A percentile compares a stretch with the other conserved stretches of the same genome.
phyloP scores from a whole-genome alignment of 805 yeast genomes.

The Myxozyma udenii region DNA sequence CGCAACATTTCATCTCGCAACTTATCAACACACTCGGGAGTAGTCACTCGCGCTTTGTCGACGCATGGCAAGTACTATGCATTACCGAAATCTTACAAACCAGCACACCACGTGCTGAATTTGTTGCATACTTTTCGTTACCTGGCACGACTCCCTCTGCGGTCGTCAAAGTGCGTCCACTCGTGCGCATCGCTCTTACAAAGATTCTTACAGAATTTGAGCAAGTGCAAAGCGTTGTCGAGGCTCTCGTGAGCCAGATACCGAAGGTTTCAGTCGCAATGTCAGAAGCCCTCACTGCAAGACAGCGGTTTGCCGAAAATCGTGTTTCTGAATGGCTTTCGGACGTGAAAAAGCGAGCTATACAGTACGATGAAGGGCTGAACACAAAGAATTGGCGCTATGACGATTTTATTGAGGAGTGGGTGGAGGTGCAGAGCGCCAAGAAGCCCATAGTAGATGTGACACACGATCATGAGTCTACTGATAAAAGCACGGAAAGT shows the following conservation, averaged over 20 bases:
- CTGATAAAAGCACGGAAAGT: neutral
- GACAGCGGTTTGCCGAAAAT: neutral
- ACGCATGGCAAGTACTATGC: conserved; percentile 13
- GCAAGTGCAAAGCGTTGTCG: conserved; percentile 8
- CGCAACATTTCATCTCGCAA: neutral
- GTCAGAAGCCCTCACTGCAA: neutral
- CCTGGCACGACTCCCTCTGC: conserved; percentile 3
- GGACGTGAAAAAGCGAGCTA: conserved; percentile 13
- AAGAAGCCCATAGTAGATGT: neutral
- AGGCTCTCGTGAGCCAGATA: neutral
- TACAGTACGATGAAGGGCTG: conserved; percentile 3
- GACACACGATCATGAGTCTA: neutral
- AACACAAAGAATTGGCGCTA: conserved; percentile 15
- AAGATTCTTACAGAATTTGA: neutral
- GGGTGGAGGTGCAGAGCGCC: conserved; percentile 13
- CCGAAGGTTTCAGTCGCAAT: conserved; percentile 15
- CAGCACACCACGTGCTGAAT: conserved; percentile 1
- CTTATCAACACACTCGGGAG: conserved; percentile 4
- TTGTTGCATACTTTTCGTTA: conserved; percentile 2
- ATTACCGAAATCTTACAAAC: conserved; percentile 7
- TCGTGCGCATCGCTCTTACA: neutral
- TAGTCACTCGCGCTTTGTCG: conserved; percentile 2
- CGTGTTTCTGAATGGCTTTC: conserved; percentile 12
- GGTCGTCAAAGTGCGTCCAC: neutral
- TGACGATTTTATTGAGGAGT: conserved; percentile 22